Base-by-base conservation (phyloP, 2,329 filamentous ascomycete species). In the Colletotrichum godetiae region DNA sequence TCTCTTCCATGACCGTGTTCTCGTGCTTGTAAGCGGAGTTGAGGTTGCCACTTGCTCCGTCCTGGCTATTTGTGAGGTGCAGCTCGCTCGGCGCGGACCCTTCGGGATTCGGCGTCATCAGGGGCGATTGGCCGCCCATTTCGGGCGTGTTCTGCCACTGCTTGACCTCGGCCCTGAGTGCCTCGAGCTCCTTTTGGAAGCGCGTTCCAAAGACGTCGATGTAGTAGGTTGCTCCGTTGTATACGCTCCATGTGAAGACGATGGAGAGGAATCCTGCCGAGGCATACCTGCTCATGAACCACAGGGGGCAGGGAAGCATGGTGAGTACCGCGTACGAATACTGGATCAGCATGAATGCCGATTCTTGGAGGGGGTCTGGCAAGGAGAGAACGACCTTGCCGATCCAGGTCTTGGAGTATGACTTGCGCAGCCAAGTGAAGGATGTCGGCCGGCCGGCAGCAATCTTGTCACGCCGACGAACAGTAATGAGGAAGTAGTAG, bases 171-270 rank as follows among this genome's bases (percentile, higher is more conserved):
- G 91, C 91, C 83, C 93, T 95, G 84, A 99, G 89, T 65, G 92
- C 89, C 81, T 99, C 95, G 13, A 99, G 88, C 82, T 99, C 97
- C 80, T 96, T 98, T 86, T 99, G 95, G 87, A 99, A 98, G 2
- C 95, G 91, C 78, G 94, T 97, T 67, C 97, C 97, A 81, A 98
- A 99, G 1, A 98, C 94, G 78, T 99, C 97, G 79, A 99, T 98
- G 83, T 99, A 99, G 83, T 94, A 99, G 0, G 95, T 98, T 22
- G 97, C 95, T 37, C 97, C 97, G 78, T 99, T 99, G 86, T 98
- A 97, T 68, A 98, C 93, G 77, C 94, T 97, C 95, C 95, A 98
- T 56, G 91, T 88, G 80, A 99, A 98, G n/a, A 99, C 92, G 2
- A 90, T 84, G 67, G 92, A 87, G 58, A 99, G 87, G 83, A 98